Evolutionary conservation across 2,329 filamentous ascomycete genomes (phyloP).

Genomic region (Teratosphaeriaceae sp.): DNA sequence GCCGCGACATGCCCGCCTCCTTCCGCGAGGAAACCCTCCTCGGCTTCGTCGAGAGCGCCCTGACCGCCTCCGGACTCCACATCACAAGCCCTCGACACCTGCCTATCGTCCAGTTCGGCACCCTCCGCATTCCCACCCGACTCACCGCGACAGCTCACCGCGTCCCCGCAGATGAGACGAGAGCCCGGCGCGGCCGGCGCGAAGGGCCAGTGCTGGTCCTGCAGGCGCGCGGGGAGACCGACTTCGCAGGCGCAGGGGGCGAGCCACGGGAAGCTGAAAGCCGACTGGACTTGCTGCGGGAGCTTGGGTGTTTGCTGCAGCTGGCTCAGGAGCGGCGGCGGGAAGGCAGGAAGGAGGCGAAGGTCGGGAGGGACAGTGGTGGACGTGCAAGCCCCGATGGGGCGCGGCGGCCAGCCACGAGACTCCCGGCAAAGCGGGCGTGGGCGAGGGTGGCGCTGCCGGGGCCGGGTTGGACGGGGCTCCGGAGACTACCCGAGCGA

Average conservation of each 20-base stretch:
- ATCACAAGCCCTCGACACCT: conserved; percentile 39
- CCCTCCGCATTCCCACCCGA: conserved; percentile 49
- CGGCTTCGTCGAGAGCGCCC: conserved; percentile 51
- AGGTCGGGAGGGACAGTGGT: conserved; percentile 53
- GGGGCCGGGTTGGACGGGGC: too few relatives aligned
- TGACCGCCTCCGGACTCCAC: conserved; percentile 53
- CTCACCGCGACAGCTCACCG: conserved; percentile 50
- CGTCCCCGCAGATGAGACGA: conserved; percentile 45
- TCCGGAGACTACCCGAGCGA: too few relatives aligned
- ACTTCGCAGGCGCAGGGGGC: conserved; percentile 40
- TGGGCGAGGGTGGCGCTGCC: too few relatives aligned
- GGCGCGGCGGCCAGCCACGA: conserved; percentile 48
- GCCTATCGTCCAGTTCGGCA: conserved; percentile 36
- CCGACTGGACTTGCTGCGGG: conserved; percentile 49
- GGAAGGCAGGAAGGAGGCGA: conserved; percentile 45
- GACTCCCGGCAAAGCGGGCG: too few relatives aligned
- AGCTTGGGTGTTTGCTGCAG: conserved; percentile 51
- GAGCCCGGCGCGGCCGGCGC: conserved; percentile 48
- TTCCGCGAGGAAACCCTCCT: conserved; percentile 51
- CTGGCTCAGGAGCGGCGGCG: conserved; percentile 55
- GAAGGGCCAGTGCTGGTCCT: conserved; percentile 53
- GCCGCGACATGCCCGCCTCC: conserved; percentile 52
- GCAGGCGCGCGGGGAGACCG: conserved; percentile 49
- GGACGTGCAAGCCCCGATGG: conserved; percentile 50
- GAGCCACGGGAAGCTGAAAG: conserved; percentile 22